Evolutionary conservation across 73 alveolate genomes (phyloP).

Genomic region (Tetrahymena thermophila): DNA sequence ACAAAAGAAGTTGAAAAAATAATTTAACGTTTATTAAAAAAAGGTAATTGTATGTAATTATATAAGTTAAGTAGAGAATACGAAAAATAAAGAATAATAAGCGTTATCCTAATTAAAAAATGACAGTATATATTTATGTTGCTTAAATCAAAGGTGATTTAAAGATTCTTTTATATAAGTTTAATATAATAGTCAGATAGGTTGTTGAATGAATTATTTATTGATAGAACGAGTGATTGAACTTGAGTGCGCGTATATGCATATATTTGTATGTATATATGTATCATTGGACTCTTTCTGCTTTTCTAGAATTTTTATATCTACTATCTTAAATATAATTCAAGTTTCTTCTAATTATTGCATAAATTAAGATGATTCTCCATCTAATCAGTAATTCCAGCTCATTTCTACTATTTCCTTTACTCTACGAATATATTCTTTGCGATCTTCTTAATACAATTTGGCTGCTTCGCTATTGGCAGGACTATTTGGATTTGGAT

Average conservation of each 20-base stretch:
- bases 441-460: slow-evolving; percentile 77
- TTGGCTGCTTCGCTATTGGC: slow-evolving; percentile 89
- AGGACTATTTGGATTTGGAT: slow-evolving; percentile 67
- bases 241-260: no score
- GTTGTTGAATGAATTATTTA: neutral
- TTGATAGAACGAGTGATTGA: no score
- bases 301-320: neutral
- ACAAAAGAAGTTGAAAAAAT: neutral
- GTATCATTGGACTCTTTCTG: neutral
- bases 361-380: neutral
- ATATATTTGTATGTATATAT: no score
- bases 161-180: neutral
- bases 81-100: neutral
- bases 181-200: neutral
- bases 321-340: neutral
- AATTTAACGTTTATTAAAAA: neutral
- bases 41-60: neutral
- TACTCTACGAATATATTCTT: slow-evolving; percentile 92
- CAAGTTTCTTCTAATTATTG: neutral
- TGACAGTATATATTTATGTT: neutral
- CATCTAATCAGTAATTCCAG: slow-evolving; percentile 47
- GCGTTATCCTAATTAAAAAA: neutral
- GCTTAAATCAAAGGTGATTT: neutral
- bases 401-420: slow-evolving; percentile 88
- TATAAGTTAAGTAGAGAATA: neutral